Conservation (phyloP, 225 moss, liverwort and hornwort species). For the Pseudisothecium myosuroides region DNA sequence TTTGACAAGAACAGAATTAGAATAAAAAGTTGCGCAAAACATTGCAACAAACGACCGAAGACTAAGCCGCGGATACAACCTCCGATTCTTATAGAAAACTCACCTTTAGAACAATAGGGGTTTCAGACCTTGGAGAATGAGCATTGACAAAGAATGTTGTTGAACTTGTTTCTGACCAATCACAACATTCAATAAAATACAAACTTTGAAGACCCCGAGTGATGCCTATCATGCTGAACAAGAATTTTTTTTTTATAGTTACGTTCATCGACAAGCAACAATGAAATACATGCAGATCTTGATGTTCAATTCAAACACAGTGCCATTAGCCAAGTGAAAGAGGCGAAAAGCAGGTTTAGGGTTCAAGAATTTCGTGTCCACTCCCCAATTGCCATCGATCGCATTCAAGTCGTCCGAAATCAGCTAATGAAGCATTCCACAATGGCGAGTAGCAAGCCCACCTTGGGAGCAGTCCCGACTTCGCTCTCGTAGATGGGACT, state of each 20-base stretch:
- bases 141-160: background rate
- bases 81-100: background rate
- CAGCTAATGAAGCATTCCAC: background rate
- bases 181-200: background rate
- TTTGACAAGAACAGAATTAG: background rate
- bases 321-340: background rate
- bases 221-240: background rate
- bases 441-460: background rate
- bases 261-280: background rate
- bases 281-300: no score
- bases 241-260: background rate
- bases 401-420: background rate
- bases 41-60: background rate
- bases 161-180: background rate
- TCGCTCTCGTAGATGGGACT: slow-evolving; percentile 94
- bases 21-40: background rate
- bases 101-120: no score
- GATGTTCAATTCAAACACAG: background rate
- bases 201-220: background rate
- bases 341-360: background rate
- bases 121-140: background rate
- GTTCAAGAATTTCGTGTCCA: background rate
- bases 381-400: background rate
- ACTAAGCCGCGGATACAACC: background rate
- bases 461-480: slow-evolving; percentile 97